Evolutionary conservation across 2,329 filamentous ascomycete genomes (phyloP), one percentile per base, ranked within the genome.

Genomic region (Capronia americana): DNA sequence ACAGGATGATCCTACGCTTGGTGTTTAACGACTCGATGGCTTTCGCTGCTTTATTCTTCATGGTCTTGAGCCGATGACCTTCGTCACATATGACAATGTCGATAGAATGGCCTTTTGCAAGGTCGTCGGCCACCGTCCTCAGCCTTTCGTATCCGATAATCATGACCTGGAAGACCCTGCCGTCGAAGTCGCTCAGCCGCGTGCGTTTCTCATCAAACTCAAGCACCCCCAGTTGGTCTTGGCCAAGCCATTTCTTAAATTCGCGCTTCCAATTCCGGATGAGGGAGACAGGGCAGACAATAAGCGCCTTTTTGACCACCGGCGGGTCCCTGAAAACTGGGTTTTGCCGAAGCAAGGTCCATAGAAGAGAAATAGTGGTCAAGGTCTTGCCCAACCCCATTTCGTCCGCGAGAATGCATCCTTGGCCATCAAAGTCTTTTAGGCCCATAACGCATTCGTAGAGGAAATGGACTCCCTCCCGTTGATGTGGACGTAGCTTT

Each of bases 361-460:
- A 92, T 12, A 92, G 74, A 54, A 92, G 77, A 2, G 89, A 81
- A 72, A 92, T 92, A 0, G 89, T 91, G 73, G 92, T 89, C 38
- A 92, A 75, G 0, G 90, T 91, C 77, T 92, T 92, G 23, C 90
- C 90, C 1, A 92, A 77, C 0, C 90, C 90, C 90, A 92, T 92
- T 71, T 92, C 90, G 74, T 92, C 90, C 1, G 90, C 90, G 57
- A 92, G 79, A 65, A 92, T 88, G 3, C 88, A 89, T 26, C 89
- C 89, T 76, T 89, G 85, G 1, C 89, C 89, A 71, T 86, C 86
- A 68, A 85, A 88, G 50, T 83, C 79, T 50, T 88, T 83, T 83
- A 91, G 85, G 4, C 89, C 89, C 89, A 92, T 92, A 0, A 92
- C 87, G 74, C 89, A 91, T 76, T 92, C 89, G 73, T 92, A 92